Percentiles rank a stretch among this genome's conserved stretches.
phyloP scores from a whole-genome alignment of 768 basidiomycete genomes.

The Lactarius pseudohatsudake region DNA sequence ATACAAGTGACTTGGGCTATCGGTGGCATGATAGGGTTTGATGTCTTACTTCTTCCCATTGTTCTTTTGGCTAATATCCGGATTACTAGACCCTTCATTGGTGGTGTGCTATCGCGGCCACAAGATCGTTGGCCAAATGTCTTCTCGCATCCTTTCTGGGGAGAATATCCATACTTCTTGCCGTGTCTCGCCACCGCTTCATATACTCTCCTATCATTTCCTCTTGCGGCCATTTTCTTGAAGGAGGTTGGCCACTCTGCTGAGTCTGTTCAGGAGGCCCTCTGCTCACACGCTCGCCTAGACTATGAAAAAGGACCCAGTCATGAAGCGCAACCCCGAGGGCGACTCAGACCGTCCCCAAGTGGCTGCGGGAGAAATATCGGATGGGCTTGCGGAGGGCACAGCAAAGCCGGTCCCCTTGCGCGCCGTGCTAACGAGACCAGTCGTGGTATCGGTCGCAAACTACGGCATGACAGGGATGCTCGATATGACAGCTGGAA shows the following conservation, averaged over 20 bases:
- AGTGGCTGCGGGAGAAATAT: too few species aligned
- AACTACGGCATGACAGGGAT: conserved; percentile 47
- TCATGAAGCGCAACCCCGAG: too few species aligned
- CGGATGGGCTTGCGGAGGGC: not conserved
- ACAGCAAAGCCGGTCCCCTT: conserved; percentile 34
- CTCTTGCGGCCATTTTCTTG: conserved; percentile 7
- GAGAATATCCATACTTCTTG: conserved; percentile 30
- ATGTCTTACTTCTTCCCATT: not conserved
- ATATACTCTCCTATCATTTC: not conserved
- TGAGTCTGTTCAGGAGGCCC: too few species aligned
- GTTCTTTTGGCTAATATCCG: not conserved
- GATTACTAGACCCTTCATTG: conserved; percentile 30
- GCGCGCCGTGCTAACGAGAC: conserved; percentile 35
- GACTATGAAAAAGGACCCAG: not conserved
- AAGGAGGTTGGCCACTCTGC: conserved; percentile 11
- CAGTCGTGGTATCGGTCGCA: conserved; percentile 43
- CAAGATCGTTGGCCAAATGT: conserved; percentile 28
- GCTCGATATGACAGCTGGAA: conserved; percentile 42
- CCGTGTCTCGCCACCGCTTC: too few species aligned
- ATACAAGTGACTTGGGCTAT: conserved; percentile 34
- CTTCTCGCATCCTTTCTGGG: conserved; percentile 31
- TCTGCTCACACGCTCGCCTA: not conserved
- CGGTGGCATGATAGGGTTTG: conserved; percentile 10
- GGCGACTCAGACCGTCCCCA: too few species aligned
- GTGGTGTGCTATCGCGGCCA: conserved; percentile 31